Evolutionary conservation across 2,329 filamentous ascomycete species (phyloP), one percentile per base, ranked within the genome.

Genomic region (Conoideocrella luteorostrata): DNA sequence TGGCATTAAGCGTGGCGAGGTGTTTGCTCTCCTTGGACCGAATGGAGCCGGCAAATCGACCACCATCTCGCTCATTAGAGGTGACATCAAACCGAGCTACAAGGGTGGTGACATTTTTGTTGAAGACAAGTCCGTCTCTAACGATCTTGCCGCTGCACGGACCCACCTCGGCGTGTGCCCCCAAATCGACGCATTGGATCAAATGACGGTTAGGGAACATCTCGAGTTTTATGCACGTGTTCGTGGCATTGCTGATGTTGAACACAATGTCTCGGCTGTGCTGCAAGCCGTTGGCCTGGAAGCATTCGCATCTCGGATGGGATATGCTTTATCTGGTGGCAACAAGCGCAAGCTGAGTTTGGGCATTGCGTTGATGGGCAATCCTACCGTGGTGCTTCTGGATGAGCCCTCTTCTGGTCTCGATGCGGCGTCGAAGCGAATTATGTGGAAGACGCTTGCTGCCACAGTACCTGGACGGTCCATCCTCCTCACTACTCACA

Each of bases 41-140:
- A 95, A 95, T 57, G 89, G 90, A 20, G 91, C 90, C 2, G 90
- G 90, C 45, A 96, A 96, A 56, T 88, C 84, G 0, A 95, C 89
- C 0, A 94, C 86, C 0, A 95, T 96, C 53, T 88, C 84, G 2
- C 71, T 95, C 34, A 88, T 97, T 51, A 80, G 90, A 49, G 91
- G 91, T n/a, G 90, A 96, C 56, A 75, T 91, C 22, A 80, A 81
- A 41, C 88, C 89, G 0, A 81, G 77, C 39, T 67, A 67, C 43
- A 77, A 80, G 43, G 77, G 78, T n/a, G 87, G 88, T 24, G 86
- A 94, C 45, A 79, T 96, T 4, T 75, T 88, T 33, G 84, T 96
- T 29, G 86, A 95, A 56, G 74, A 84, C 49, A 76, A 81, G 6
- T 88, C 86, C 5, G 84, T 95, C 38, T 79, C 78, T n/a, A 75